Base-by-base conservation (phyloP, 176 grass and related monocot genomes). In the Oryza australiensis region DNA sequence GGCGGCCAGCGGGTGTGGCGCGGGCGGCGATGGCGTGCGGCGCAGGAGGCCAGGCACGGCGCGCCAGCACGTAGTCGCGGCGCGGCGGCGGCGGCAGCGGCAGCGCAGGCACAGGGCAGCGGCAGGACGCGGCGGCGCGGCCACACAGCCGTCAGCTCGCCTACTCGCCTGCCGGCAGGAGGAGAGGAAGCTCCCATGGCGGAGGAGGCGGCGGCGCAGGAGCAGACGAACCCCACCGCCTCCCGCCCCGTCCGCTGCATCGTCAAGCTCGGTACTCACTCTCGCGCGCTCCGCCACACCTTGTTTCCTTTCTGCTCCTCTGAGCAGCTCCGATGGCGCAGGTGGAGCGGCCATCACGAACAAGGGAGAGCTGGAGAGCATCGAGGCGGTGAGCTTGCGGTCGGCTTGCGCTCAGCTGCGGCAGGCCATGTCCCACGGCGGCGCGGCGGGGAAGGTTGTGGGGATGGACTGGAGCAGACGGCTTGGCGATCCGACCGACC, bases 331-430 rank as follows among this genome's bases (percentile, higher is more conserved):
- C 68, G 33, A 12, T 82, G 30, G 64, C 45, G 66, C 77, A 98
- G 95, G 95, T 55, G 95, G 92, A n/a, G 92, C 95, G 29, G 95
- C 95, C 57, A 98, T 98, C 75, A 98, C 95, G 57, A 92, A 92
- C 85, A 98, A 95, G 85, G 86, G 92, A 5, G 90, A 95, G 80
- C 74, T 98, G 78, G 95, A 98, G 86, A 93, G 86, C 70, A 90
- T 98, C 75, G 71, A 93, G 27, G 76, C 88, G 64, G 72, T 60
- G 43, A 89, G 65, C 84, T 72, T 98, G 30, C 62, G 75, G 38
- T 93, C 88, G 55, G 90, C 91, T 13, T 98, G 95, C 72, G 53
- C 45, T 37, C 95, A 95, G 83, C 87, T 95, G 68, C 88, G 92
- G 74, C 76, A 91, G 77, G 92, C 92, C 73, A 91, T 98, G 95